phyloP scores from a whole-genome alignment of 2,329 filamentous ascomycete genomes.

The Podosphaera fusca region DNA sequence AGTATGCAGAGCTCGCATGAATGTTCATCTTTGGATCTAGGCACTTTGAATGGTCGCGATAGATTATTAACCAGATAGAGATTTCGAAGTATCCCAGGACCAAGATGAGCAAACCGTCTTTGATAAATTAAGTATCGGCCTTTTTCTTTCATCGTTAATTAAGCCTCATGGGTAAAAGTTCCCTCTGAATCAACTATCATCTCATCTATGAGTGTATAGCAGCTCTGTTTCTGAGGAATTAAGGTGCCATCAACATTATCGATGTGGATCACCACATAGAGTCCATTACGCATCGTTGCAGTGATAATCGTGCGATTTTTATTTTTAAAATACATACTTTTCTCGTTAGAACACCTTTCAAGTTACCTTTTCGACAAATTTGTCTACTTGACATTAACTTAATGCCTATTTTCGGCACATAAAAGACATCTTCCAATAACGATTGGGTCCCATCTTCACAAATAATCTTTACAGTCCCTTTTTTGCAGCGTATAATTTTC shows the following conservation, averaged over 20 bases:
- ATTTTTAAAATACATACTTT: not conserved
- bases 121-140: not conserved
- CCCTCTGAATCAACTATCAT: too few species aligned
- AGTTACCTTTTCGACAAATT: not conserved
- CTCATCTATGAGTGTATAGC: too few species aligned
- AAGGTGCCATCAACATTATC: too few species aligned
- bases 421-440: not conserved
- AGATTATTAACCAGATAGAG: not conserved
- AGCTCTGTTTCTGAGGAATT: too few species aligned
- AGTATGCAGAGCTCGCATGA: not conserved
- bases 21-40: not conserved
- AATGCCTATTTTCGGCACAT: not conserved
- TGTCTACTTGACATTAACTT: not conserved
- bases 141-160: too few species aligned
- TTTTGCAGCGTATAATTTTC: not conserved
- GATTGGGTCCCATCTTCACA: not conserved
- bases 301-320: not conserved
- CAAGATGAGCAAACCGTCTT: not conserved
- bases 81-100: not conserved
- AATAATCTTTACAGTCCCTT: not conserved
- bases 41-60: not conserved
- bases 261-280: too few species aligned
- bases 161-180: too few species aligned
- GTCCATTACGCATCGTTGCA: too few species aligned
- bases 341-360: not conserved